Evolutionary conservation across 2,329 filamentous ascomycete genomes (phyloP).

Genomic region (Ambrosiella beaveri): DNA sequence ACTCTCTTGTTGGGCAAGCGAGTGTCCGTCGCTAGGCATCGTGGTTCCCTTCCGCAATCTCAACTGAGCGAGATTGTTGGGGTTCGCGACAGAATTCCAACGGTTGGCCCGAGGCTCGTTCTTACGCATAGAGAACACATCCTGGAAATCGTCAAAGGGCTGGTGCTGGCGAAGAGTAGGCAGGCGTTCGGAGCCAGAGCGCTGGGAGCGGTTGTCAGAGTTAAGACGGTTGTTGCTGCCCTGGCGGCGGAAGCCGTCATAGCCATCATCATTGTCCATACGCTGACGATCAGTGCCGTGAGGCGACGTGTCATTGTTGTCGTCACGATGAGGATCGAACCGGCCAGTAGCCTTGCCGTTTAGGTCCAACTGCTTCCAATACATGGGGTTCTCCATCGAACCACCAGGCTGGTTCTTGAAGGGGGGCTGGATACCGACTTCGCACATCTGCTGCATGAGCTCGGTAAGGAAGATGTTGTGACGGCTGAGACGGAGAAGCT

Average conservation of each 20-base stretch:
- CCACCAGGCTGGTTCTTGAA: conserved; percentile 43
- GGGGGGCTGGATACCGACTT: conserved; percentile 72
- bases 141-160: conserved; percentile 25
- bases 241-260: neutral
- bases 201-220: conserved; percentile 3
- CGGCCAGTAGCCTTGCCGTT: neutral
- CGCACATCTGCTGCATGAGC: conserved; percentile 69
- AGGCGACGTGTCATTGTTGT: conserved; percentile 4
- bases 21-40: conserved; percentile 4
- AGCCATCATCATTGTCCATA: neutral
- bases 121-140: conserved; percentile 21
- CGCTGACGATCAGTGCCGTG: conserved; percentile 4
- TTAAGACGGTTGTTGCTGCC: neutral
- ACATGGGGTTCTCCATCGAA: conserved; percentile 51
- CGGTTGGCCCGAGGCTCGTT: conserved; percentile 1
- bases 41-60: conserved; percentile 6
- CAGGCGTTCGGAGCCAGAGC: conserved; percentile 8
- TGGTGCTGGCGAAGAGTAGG: conserved; percentile 11
- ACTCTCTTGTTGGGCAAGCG: conserved; percentile 10
- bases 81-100: conserved; percentile 7
- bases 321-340: neutral
- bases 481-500: conserved; percentile 70
- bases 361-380: conserved; percentile 21
- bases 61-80: conserved; percentile 4
- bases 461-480: conserved; percentile 92